Conservation (phyloP, 2,329 filamentous ascomycete genomes). For the Xylaria sp. region DNA sequence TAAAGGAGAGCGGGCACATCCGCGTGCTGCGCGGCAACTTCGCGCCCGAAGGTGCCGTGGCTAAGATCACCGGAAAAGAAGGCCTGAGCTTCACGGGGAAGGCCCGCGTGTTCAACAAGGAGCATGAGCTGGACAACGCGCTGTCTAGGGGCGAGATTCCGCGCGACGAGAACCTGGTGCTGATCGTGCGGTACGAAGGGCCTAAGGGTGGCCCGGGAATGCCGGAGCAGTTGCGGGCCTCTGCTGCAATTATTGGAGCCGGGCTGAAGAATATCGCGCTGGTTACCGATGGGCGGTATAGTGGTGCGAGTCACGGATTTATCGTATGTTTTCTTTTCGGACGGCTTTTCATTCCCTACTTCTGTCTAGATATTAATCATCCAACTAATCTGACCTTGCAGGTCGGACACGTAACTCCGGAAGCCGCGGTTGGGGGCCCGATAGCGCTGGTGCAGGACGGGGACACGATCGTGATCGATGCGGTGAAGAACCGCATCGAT, state of each 20-base stretch:
- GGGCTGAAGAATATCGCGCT: slow-evolving; percentile 87
- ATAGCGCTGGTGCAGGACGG: slow-evolving; percentile 85
- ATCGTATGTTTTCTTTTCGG: slow-evolving; percentile 39
- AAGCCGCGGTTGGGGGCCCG: slow-evolving; percentile 88
- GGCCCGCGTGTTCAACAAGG: slow-evolving; percentile 87
- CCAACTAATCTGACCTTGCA: slow-evolving; percentile 6
- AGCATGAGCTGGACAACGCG: slow-evolving; percentile 79
- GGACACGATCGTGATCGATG: slow-evolving; percentile 87
- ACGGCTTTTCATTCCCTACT: no score
- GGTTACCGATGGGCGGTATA: slow-evolving; percentile 92
- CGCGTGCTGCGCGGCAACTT: slow-evolving; percentile 90
- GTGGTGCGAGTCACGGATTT: slow-evolving; percentile 77
- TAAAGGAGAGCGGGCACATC: slow-evolving; percentile 87
- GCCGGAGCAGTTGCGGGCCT: slow-evolving; percentile 92
- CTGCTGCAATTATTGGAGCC: slow-evolving; percentile 91
- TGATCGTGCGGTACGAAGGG: slow-evolving; percentile 93
- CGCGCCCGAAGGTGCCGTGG: slow-evolving; percentile 87
- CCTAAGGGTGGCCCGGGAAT: slow-evolving; percentile 94
- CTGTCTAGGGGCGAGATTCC: slow-evolving; percentile 73
- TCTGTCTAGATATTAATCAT: no score
- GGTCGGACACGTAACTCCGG: slow-evolving; percentile 88
- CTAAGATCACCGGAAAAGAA: slow-evolving; percentile 97
- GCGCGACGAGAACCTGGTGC: slow-evolving; percentile 81
- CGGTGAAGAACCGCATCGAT: slow-evolving; percentile 79
- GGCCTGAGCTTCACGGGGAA: slow-evolving; percentile 82